Conservation (phyloP, 1,139 yeast genomes). For the Debaryomycetaceae sp. region DNA sequence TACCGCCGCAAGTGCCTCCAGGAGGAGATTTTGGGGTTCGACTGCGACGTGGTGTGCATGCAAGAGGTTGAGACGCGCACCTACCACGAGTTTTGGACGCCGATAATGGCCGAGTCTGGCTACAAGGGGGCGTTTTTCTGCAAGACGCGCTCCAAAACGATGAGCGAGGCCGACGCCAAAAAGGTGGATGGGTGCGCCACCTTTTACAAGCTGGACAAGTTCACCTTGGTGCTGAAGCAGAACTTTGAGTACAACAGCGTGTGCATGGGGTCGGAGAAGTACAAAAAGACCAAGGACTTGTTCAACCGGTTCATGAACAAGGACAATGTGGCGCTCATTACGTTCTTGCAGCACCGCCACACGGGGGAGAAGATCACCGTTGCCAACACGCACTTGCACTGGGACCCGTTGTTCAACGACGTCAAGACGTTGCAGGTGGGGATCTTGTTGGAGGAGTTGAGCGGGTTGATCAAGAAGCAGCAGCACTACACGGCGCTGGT, state of each 20-base stretch:
- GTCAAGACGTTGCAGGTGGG: slow-evolving; percentile 96
- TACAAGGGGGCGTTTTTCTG: slow-evolving; percentile 80
- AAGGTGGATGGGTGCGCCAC: slow-evolving; percentile 98
- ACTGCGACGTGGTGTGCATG: slow-evolving; percentile 79
- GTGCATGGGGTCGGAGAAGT: slow-evolving; percentile 83
- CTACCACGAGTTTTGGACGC: slow-evolving; percentile 82
- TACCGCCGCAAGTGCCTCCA: slow-evolving; percentile 74
- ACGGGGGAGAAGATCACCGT: slow-evolving; percentile 72
- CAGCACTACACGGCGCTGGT: slow-evolving; percentile 39
- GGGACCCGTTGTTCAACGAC: slow-evolving; percentile 97
- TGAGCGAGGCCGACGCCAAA: slow-evolving; percentile 77
- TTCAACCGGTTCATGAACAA: slow-evolving; percentile 95
- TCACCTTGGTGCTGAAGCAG: slow-evolving; percentile 66
- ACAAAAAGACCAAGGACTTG: slow-evolving; percentile 89
- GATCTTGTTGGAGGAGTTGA: slow-evolving; percentile 82
- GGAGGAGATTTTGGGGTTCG: slow-evolving; percentile 61
- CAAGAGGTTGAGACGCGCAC: slow-evolving; percentile 94
- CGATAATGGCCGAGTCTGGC: slow-evolving; percentile 66
- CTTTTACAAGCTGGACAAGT: slow-evolving; percentile 68
- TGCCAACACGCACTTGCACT: slow-evolving; percentile 92
- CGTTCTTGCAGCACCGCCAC: slow-evolving; percentile 69
- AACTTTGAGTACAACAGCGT: slow-evolving; percentile 82
- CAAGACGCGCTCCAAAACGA: slow-evolving; percentile 89
- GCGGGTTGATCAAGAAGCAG: slow-evolving; percentile 50
- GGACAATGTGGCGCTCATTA: slow-evolving; percentile 83